Evolutionary conservation across 495 filamentous ascomycete species (phyloP).

Genomic region (Xylaria grammica): DNA sequence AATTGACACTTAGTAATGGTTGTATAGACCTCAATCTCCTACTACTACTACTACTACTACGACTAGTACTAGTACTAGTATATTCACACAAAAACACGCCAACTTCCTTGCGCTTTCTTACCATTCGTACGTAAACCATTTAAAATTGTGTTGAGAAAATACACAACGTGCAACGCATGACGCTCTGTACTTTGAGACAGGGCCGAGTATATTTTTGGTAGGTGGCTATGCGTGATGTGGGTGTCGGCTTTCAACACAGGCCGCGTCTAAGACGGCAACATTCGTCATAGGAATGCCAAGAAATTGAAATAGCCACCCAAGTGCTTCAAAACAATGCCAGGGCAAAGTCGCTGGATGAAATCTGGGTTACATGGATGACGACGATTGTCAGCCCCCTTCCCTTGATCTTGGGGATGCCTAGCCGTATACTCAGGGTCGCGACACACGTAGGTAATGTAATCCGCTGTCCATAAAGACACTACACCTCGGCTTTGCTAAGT

Average conservation of each 20-base stretch:
- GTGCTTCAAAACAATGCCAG: constrained; percentile 21
- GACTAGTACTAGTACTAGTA: too few relatives aligned
- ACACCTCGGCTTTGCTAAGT: constrained; percentile 7
- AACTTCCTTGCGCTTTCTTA: too few relatives aligned
- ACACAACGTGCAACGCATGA: background rate
- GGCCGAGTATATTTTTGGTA: constrained; percentile 25
- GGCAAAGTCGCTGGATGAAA: constrained; percentile 32
- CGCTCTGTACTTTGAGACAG: constrained; percentile 17
- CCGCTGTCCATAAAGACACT: background rate
- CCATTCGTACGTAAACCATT: too few relatives aligned
- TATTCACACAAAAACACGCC: too few relatives aligned
- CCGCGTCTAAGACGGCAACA: constrained; percentile 20
- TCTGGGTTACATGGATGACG: constrained; percentile 41
- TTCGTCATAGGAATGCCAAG: constrained; percentile 29
- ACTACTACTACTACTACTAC: background rate
- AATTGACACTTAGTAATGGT: background rate
- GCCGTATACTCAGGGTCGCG: background rate
- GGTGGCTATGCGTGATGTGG: constrained; percentile 19
- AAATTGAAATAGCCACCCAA: constrained; percentile 23
- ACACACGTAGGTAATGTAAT: constrained; percentile 13
- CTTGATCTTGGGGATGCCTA: constrained; percentile 27
- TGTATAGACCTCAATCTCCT: too few relatives aligned
- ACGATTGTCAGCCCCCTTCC: constrained; percentile 32
- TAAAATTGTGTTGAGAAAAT: background rate
- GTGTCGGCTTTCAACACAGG: constrained; percentile 1